Conservation (phyloP, 441 rosid species). For the Syzygium malaccense region DNA sequence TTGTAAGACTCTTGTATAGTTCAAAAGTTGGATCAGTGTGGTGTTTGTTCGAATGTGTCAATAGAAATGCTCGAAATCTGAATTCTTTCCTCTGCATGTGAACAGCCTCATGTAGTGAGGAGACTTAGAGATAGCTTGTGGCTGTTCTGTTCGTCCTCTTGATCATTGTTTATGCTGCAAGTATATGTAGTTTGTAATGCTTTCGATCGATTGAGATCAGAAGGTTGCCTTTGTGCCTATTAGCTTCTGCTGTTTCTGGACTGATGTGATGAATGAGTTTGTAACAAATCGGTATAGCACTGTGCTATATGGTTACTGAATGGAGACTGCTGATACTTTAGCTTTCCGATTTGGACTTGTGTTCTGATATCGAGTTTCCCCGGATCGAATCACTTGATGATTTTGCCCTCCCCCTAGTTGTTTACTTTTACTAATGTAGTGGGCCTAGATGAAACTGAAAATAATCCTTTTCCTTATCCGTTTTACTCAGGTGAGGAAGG, state of each 20-base stretch:
- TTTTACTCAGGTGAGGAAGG: slow-evolving; percentile 61
- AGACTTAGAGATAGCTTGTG: background rate
- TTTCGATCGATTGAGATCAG: background rate
- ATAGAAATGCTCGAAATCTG: background rate
- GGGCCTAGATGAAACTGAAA: background rate
- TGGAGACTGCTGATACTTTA: background rate
- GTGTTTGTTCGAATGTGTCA: background rate
- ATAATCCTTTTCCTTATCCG: background rate
- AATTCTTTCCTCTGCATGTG: background rate
- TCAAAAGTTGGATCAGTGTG: background rate
- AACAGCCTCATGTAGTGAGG: background rate
- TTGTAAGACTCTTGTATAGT: background rate
- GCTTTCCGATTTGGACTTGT: background rate
- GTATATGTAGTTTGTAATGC: background rate
- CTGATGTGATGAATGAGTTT: background rate
- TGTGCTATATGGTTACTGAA: background rate
- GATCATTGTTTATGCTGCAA: background rate
- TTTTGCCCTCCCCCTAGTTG: background rate
- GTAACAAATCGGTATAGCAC: background rate
- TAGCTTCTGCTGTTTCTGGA: background rate
- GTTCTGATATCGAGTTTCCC: background rate
- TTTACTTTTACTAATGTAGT: background rate
- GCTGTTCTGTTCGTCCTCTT: background rate
- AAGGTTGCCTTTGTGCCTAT: background rate
- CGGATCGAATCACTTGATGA: background rate